Conservation (phyloP, 1,139 yeast genomes). For the Citeromyces hawaiiensis region DNA sequence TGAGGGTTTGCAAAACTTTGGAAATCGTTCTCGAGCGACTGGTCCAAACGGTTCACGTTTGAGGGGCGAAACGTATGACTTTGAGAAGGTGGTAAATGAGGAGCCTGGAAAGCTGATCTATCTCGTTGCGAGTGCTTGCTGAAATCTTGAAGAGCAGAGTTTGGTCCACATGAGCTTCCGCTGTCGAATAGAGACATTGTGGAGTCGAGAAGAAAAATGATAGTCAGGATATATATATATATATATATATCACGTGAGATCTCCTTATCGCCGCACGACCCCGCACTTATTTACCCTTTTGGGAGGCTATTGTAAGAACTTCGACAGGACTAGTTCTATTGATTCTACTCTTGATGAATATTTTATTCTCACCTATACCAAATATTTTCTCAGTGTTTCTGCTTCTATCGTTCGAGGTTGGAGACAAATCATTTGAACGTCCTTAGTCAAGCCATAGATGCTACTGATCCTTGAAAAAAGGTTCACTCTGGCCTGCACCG, state of each 20-base stretch:
- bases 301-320: too few relatives aligned
- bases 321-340: too few relatives aligned
- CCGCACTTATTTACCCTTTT: not conserved
- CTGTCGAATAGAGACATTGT: constrained; percentile 3
- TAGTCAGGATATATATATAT: not conserved
- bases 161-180: constrained; percentile 9
- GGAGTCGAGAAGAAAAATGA: not conserved
- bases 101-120: constrained; percentile 8
- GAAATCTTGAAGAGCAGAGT: constrained; percentile 10
- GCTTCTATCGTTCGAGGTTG: too few relatives aligned
- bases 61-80: not conserved
- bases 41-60: constrained; percentile 4
- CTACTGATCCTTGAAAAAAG: too few relatives aligned
- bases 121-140: constrained; percentile 8
- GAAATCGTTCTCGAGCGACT: constrained; percentile 8
- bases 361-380: too few relatives aligned
- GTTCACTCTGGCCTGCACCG: too few relatives aligned
- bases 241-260: not conserved
- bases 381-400: too few relatives aligned
- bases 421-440: too few relatives aligned
- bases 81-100: constrained; percentile 3
- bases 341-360: too few relatives aligned
- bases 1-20: constrained; percentile 3
- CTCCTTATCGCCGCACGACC: constrained; percentile 1
- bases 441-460: too few relatives aligned